Base-by-base conservation (phyloP, 139 green algal species). In the Picochlorum sp. region DNA sequence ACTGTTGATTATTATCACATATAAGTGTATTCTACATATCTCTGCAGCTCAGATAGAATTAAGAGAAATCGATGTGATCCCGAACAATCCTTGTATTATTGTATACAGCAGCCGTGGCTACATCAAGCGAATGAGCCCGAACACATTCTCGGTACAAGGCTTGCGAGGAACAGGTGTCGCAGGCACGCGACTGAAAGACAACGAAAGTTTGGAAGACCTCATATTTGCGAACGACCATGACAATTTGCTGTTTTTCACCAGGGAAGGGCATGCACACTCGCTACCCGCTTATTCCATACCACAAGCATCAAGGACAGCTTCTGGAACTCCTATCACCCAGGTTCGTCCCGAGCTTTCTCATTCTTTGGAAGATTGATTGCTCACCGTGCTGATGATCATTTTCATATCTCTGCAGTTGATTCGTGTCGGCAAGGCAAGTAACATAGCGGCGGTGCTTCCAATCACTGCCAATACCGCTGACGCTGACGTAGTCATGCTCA, bases 81-180 rank as follows among this genome's bases (percentile, higher is more conserved):
- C 80, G 56, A 89, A 91, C 62, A 63, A 61, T 10, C 68, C 76
- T 16, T 77, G 64, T 68, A 75, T 95, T 49, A 23, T 95, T 4
- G 66, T 84, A 4, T 78, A 90, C 66, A 85, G 64, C 58, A 62
- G 74, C 18, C 64, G 66, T 16, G 90, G 90, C n/a, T 96, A 87
- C 80, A 82, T 96, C 72, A 96, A 96, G 75, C 77, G 89, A 38
- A 89, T 95, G 78, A 57, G 54, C n/a, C 54, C 67, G 1, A 74
- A 86, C 61, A 65, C 73, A 11, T 92, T 95, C 50, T 60, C 71
- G 3, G 67, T 73, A 26, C 84, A 89, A 60, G 24, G 57, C 18
- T 47, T 56, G 26, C 54, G 70, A 24, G 71, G 73, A 41, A 60
- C 56, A 45, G 80, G 78, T 66, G n/a, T 54, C 8, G 58, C 65